These are phyloP conservation scores for Stephania japonica DNA, from an alignment of 164 flowering plant species.

Conservation along the genomic window DNA sequence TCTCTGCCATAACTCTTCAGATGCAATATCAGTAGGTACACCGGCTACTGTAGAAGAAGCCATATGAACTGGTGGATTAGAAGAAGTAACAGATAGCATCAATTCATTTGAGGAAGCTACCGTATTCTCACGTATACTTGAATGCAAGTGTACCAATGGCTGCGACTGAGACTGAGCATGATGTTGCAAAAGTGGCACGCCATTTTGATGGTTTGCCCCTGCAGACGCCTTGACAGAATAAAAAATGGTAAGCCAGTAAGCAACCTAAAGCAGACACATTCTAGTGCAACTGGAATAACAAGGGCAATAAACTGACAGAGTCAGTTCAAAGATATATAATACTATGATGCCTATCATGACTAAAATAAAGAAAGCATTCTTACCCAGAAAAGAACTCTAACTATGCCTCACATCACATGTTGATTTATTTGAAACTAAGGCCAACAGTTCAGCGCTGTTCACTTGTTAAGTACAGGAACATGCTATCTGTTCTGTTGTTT, in stretches of 20 bases:
- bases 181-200: constrained; percentile 30
- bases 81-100: constrained; percentile 24
- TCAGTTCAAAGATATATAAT: not conserved
- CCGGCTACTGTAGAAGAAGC: constrained; percentile 22
- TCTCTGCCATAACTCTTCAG: constrained; percentile 21
- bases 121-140: constrained; percentile 30
- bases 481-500: not conserved
- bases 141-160: constrained; percentile 28
- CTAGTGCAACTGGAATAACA: not conserved
- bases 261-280: not conserved
- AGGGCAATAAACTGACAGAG: not conserved
- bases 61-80: constrained; percentile 20
- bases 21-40: constrained; percentile 24
- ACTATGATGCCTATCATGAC: not conserved
- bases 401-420: not conserved
- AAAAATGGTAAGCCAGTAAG: constrained; percentile 3
- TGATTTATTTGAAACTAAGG: not conserved
- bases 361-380: not conserved
- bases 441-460: not conserved
- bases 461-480: not conserved
- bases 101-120: constrained; percentile 41
- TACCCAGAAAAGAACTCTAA: constrained; percentile 8
- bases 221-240: constrained; percentile 28
- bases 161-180: constrained; percentile 39
- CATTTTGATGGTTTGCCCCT: constrained; percentile 33